Conservation (phyloP, 192 early-diverging fungal species). For the Rhizoclosmatium globosum region DNA sequence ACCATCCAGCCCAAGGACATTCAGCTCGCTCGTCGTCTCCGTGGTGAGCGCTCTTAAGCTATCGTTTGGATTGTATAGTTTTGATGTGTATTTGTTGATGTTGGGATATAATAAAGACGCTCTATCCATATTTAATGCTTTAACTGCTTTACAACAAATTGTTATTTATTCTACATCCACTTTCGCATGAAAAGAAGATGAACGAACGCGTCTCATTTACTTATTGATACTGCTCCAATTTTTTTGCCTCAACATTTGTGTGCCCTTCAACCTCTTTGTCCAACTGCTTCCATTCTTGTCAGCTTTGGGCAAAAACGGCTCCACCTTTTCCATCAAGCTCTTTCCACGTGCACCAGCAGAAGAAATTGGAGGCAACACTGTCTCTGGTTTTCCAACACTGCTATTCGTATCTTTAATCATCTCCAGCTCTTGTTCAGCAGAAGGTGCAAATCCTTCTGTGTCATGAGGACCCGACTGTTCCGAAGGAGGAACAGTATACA, state of each 20-base stretch:
- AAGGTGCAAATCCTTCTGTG: not conserved
- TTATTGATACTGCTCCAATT: slow-evolving; percentile 44
- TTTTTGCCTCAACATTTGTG: slow-evolving; percentile 46
- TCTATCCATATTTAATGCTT: no score
- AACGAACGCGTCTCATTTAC: not conserved
- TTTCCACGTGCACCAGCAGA: not conserved
- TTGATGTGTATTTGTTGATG: no score
- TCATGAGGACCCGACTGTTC: not conserved
- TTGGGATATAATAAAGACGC: no score
- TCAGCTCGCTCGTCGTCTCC: slow-evolving; percentile 94
- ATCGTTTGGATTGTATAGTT: no score
- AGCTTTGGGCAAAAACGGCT: slow-evolving; percentile 7
- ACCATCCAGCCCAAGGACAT: slow-evolving; percentile 99
- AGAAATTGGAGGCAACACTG: slow-evolving; percentile 29
- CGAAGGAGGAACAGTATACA: slow-evolving; percentile 34
- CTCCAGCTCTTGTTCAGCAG: not conserved
- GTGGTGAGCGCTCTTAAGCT: slow-evolving; percentile 54
- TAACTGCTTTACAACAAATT: no score
- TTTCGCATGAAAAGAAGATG: no score
- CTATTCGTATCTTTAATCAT: not conserved
- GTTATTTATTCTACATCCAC: no score
- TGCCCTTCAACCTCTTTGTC: slow-evolving; percentile 42
- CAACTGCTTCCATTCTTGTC: slow-evolving; percentile 33
- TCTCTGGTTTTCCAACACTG: not conserved
- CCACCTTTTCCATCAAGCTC: slow-evolving; percentile 6